Conservation (phyloP, 805 yeast species). For the Candida lessepsii region DNA sequence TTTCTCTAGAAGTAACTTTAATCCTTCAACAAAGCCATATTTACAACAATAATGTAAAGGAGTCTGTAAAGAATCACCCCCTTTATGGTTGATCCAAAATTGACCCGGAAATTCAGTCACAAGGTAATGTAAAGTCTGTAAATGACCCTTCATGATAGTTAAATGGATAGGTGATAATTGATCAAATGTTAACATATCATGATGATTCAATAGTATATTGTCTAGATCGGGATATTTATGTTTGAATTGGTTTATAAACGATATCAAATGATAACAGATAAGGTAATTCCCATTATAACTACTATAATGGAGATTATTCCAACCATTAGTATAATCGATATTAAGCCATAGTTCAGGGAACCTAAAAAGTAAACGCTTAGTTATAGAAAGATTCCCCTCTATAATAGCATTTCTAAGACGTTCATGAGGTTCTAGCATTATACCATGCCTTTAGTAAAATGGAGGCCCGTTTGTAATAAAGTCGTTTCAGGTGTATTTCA, state of each 20-base stretch:
- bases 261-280: constrained; percentile 40
- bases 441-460: not conserved
- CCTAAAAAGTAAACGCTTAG: constrained; percentile 35
- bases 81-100: constrained; percentile 36
- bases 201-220: constrained; percentile 13
- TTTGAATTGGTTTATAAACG: constrained; percentile 24
- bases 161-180: constrained; percentile 36
- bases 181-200: constrained; percentile 39
- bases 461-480: not conserved
- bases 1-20: constrained; percentile 37
- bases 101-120: constrained; percentile 42
- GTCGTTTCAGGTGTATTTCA: not conserved
- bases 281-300: constrained; percentile 41
- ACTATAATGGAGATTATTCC: constrained; percentile 45
- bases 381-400: constrained; percentile 38
- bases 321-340: constrained; percentile 36
- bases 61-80: constrained; percentile 31
- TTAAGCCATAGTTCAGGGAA: constrained; percentile 47
- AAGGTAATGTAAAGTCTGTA: constrained; percentile 43
- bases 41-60: constrained; percentile 40
- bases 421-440: constrained; percentile 36
- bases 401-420: constrained; percentile 40
- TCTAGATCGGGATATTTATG: constrained; percentile 18
- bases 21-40: constrained; percentile 37
- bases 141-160: constrained; percentile 29